These are phyloP conservation scores for Trichoderma gracile DNA, from an alignment of 2,329 filamentous ascomycete species.

Conservation along the genomic window DNA sequence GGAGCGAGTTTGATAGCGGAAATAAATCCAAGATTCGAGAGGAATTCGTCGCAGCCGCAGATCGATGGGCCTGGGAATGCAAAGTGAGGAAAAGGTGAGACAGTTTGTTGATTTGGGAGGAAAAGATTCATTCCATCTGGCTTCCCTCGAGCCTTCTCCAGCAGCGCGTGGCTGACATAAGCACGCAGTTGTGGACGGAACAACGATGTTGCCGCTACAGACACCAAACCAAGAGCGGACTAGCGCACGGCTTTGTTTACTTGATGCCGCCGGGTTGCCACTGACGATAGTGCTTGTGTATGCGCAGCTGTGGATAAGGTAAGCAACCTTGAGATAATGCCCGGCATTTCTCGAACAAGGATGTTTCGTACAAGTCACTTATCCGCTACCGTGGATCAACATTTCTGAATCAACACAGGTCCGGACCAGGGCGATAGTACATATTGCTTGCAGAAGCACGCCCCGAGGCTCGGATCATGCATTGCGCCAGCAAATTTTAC, in stretches of 20 bases:
- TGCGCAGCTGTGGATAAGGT: neutral
- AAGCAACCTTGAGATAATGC: neutral
- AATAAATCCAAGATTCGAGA: neutral
- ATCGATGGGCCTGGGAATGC: neutral
- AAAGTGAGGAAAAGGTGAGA: neutral
- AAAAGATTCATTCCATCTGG: slow-evolving; percentile 23
- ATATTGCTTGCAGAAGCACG: slow-evolving; percentile 1
- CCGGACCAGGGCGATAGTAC: neutral
- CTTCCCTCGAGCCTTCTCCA: neutral
- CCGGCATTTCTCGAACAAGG: neutral
- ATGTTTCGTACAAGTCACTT: no score
- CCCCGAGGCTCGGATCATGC: neutral
- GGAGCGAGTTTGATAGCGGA: neutral
- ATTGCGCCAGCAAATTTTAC: neutral
- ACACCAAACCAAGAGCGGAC: slow-evolving; percentile 10
- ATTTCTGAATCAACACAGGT: neutral
- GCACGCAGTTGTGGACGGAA: neutral
- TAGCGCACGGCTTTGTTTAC: slow-evolving; percentile 37
- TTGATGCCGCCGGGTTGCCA: slow-evolving; percentile 37
- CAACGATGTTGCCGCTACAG: neutral
- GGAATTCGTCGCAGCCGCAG: neutral
- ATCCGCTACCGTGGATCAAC: neutral
- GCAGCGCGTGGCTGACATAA: slow-evolving; percentile 37
- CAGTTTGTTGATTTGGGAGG: slow-evolving; percentile 9
- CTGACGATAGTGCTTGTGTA: slow-evolving; percentile 20